phyloP scores from a whole-genome alignment of 2,329 filamentous ascomycete genomes.

The Exophiala calicioides region DNA sequence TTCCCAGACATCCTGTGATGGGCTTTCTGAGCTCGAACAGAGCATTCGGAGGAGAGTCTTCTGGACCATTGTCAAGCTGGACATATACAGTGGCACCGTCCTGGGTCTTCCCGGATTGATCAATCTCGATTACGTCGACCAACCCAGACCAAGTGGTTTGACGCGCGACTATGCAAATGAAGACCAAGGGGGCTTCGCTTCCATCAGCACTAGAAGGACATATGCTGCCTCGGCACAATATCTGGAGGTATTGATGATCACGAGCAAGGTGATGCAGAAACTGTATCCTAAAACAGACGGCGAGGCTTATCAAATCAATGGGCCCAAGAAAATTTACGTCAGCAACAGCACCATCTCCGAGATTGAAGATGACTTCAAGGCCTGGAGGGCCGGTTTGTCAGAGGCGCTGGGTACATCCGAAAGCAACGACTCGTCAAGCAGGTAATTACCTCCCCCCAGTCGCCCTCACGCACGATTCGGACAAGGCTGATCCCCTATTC shows the following conservation, averaged over 20 bases:
- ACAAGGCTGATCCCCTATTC: neutral
- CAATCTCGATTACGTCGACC: conserved; percentile 24
- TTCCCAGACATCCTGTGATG: conserved; percentile 17
- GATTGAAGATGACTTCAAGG: conserved; percentile 22
- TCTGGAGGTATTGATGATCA: conserved; percentile 22
- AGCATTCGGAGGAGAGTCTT: conserved; percentile 17
- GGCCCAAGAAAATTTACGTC: conserved; percentile 17
- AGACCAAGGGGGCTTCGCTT: conserved; percentile 7
- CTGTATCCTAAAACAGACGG: conserved; percentile 22
- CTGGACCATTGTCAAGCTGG: conserved; percentile 26
- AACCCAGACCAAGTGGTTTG: conserved; percentile 14
- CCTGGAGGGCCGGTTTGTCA: conserved; percentile 17
- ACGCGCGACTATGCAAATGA: conserved; percentile 14
- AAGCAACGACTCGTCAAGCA: conserved; percentile 8
- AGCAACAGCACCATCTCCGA: conserved; percentile 16
- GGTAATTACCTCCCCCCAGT: conserved; percentile 4
- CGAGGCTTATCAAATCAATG: conserved; percentile 11
- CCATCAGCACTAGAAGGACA: conserved; percentile 12
- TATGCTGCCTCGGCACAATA: conserved; percentile 24
- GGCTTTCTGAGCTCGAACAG: conserved; percentile 9
- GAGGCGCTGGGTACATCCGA: conserved; percentile 11
- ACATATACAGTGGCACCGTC: conserved; percentile 24
- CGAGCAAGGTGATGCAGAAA: conserved; percentile 16
- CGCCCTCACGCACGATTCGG: neutral
- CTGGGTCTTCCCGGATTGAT: conserved; percentile 24